These are phyloP conservation scores for Thraustotheca clavata DNA, from an alignment of 352 stramenopile species.

Conservation along the genomic window DNA sequence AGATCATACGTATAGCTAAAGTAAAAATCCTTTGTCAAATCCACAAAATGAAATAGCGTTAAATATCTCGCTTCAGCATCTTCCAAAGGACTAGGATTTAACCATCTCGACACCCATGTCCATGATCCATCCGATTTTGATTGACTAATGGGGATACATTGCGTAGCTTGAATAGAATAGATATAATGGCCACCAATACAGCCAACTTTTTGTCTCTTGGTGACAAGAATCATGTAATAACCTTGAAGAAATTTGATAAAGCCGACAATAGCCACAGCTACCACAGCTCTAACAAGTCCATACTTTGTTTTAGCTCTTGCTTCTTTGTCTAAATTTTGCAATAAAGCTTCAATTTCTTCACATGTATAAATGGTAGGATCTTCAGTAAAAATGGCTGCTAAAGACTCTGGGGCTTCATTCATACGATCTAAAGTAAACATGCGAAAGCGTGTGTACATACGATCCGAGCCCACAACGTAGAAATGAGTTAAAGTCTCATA, in stretches of 20 bases:
- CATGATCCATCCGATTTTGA: constrained; percentile 40
- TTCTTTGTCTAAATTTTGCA: constrained; percentile 55
- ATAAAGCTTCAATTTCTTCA: constrained; percentile 67
- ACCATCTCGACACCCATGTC: constrained; percentile 71
- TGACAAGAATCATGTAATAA: constrained; percentile 99
- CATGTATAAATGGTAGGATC: constrained; percentile 61
- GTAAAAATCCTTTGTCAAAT: constrained; percentile 99
- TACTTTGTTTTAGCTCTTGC: constrained; percentile 27
- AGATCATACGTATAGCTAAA: constrained; percentile 99
- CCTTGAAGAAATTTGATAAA: constrained; percentile 97
- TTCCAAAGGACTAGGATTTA: constrained; percentile 76
- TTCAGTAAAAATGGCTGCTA: constrained; percentile 55
- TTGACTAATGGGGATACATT: constrained; percentile 81
- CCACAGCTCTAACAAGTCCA: constrained; percentile 56
- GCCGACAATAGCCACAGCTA: constrained; percentile 95
- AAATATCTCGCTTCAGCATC: constrained; percentile 88
- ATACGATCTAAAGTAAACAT: constrained; percentile 65
- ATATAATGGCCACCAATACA: constrained; percentile 95
- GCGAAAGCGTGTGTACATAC: constrained; percentile 71
- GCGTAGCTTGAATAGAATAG: constrained; percentile 94
- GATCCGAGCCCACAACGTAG: constrained; percentile 80
- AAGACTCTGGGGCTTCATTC: constrained; percentile 42
- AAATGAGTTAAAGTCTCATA: constrained; percentile 66
- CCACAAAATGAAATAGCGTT: constrained; percentile 96
- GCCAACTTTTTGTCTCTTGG: constrained; percentile 93